A percentile compares a stretch with the other conserved stretches of the same genome.
Conservation (phyloP, 345 rosid species). For the Ricinus communis region DNA sequence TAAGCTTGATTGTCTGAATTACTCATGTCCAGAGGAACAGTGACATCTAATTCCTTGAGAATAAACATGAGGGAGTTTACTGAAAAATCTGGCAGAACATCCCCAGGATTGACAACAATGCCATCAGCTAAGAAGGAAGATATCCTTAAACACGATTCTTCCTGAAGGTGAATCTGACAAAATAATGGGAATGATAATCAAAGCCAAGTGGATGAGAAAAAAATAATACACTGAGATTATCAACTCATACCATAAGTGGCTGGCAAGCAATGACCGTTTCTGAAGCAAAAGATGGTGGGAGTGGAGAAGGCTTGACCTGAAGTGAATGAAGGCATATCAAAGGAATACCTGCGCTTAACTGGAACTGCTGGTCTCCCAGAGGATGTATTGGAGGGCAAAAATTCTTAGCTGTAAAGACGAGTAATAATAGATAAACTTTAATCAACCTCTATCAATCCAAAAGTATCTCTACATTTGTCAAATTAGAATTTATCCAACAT, state of each 20-base stretch:
- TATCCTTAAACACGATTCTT: slow-evolving; percentile 95
- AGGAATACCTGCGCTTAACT: slow-evolving; percentile 59
- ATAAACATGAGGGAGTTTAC: slow-evolving; percentile 61
- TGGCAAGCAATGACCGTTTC: slow-evolving; percentile 84
- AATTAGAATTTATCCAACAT: neutral
- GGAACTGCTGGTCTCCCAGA: slow-evolving; percentile 68
- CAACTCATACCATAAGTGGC: slow-evolving; percentile 77
- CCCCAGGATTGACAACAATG: slow-evolving; percentile 78
- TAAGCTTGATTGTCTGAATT: slow-evolving; percentile 38
- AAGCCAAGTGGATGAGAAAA: slow-evolving; percentile 10
- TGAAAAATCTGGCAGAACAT: slow-evolving; percentile 71
- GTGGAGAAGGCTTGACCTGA: slow-evolving; percentile 90
- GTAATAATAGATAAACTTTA: slow-evolving; percentile 3
- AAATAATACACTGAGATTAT: slow-evolving; percentile 6
- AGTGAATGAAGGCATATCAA: slow-evolving; percentile 77
- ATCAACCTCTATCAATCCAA: slow-evolving; percentile 2
- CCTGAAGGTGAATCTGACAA: slow-evolving; percentile 86
- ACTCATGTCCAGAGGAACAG: slow-evolving; percentile 65
- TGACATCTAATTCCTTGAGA: slow-evolving; percentile 74
- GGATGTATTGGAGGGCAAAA: slow-evolving; percentile 94
- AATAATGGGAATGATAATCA: slow-evolving; percentile 15
- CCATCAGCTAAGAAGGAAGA: slow-evolving; percentile 96
- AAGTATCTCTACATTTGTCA: neutral
- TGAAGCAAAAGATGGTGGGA: slow-evolving; percentile 76
- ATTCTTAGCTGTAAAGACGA: slow-evolving; percentile 55